A percentile compares a stretch with the other conserved stretches of the same genome.
phyloP scores from a whole-genome alignment of 2,329 filamentous ascomycete genomes.

The Nigrograna mackinnonii region DNA sequence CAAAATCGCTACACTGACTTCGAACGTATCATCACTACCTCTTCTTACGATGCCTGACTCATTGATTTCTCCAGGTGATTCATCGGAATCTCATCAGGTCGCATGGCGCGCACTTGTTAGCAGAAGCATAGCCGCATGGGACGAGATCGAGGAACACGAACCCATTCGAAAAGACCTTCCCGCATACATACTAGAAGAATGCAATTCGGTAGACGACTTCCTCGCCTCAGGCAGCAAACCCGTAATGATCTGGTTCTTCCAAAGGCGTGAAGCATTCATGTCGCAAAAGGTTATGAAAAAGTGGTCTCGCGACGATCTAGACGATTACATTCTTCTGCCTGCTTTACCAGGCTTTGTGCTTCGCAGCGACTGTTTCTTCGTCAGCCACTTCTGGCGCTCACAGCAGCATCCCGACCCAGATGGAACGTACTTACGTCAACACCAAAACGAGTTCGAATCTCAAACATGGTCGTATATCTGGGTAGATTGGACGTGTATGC shows the following conservation, averaged over 20 bases:
- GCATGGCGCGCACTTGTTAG: constrained; percentile 13
- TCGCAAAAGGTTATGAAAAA: constrained; percentile 13
- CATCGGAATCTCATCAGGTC: neutral
- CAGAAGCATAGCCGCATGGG: constrained; percentile 14
- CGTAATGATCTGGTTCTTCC: constrained; percentile 17
- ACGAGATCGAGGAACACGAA: constrained; percentile 5
- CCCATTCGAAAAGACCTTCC: constrained; percentile 3
- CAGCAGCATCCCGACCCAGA: constrained; percentile 24
- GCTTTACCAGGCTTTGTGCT: constrained; percentile 17
- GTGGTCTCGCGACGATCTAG: constrained; percentile 12
- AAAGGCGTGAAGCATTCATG: constrained; percentile 13
- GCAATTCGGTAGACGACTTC: constrained; percentile 9
- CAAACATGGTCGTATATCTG: constrained; percentile 28
- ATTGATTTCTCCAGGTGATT: neutral
- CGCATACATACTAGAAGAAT: constrained; percentile 3
- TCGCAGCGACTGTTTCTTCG: constrained; percentile 22
- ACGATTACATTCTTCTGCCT: constrained; percentile 26
- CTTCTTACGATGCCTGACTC: neutral
- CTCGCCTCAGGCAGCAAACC: neutral
- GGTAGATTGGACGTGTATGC: constrained; percentile 29
- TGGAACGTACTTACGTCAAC: constrained; percentile 18
- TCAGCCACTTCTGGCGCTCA: constrained; percentile 29
- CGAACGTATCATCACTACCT: neutral
- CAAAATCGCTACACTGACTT: neutral
- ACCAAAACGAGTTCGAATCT: constrained; percentile 16